Evolutionary conservation across 495 filamentous ascomycete genomes (phyloP), one percentile per base, ranked within the genome.

Genomic region (Penicillium riverlandense): DNA sequence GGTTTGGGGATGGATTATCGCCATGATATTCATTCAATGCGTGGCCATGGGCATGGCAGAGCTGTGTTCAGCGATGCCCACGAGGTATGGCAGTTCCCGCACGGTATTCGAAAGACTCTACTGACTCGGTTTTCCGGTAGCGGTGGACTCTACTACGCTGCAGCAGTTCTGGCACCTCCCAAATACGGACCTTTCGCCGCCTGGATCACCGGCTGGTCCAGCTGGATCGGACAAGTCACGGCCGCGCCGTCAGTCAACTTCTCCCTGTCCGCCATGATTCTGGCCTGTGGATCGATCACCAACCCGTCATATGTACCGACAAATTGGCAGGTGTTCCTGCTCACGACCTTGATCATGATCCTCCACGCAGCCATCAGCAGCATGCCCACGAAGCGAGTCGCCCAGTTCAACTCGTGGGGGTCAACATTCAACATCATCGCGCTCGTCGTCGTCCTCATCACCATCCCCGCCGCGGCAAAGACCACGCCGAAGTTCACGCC

Each of bases 1-100:
- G 83, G 82, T 82, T 2, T 88, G 85, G 85, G 85, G 85, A 12
- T 90, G 85, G 85, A 64, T 90, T 29, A 70, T 89, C 42, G 82
- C 82, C 16, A 85, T 87, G 72, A 39, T 81, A 11, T 86, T 86
- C 43, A 87, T 90, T 40, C 77, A 87, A 56, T 85, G 79, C 55
- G 76, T 89, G 45, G 83, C 82, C 6, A 71, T 78, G 66, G 67
- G 72, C 32, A 83, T 84, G 80, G 80, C 79, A 1, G 82, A 84
- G 59, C 63, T 85, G 11, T 83, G 80, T 54, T 78, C 71, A 4
- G 77, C 77, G 29, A 84, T 84, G 82, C 80, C 79, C 11, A 85
- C 83, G 4, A 77, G 73, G 69, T 75, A 53, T 13, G 47, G 35
- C 11, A 15, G 11, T 13, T n/a, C 31, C 6, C 12, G 49, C 4